Percentiles rank a stretch among this genome's conserved stretches.
Conservation (phyloP, 2,329 filamentous ascomycete genomes). For the Zymoseptoria pseudotritici region DNA sequence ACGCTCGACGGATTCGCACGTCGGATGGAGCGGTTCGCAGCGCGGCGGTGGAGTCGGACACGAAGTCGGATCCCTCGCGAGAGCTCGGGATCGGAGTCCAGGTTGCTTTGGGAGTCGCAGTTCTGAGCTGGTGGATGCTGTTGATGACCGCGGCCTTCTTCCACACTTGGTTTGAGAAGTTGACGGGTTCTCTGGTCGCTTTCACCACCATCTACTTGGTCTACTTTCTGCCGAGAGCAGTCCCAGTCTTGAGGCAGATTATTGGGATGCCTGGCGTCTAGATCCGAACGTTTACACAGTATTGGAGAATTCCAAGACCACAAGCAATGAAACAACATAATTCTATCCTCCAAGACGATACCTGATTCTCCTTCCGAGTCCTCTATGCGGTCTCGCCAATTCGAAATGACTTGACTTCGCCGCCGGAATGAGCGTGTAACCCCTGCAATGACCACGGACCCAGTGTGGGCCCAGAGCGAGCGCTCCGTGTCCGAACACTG, state of each 20-base stretch:
- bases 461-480: not conserved
- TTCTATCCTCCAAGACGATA: not conserved
- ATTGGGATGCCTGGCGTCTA: conserved; percentile 41
- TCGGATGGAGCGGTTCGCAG: conserved; percentile 53
- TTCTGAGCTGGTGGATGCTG: conserved; percentile 85
- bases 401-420: not conserved
- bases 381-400: not conserved
- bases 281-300: conserved; percentile 1
- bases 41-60: conserved; percentile 36
- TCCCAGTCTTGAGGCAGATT: conserved; percentile 35
- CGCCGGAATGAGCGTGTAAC: not conserved
- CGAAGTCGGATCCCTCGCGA: conserved; percentile 31
- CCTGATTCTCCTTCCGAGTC: no score
- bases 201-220: conserved; percentile 39
- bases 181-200: conserved; percentile 44
- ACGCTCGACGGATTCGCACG: conserved; percentile 61
- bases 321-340: not conserved
- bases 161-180: conserved; percentile 97
- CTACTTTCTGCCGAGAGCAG: conserved; percentile 42
- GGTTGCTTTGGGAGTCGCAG: conserved; percentile 51
- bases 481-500: not conserved
- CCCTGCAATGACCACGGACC: not conserved
- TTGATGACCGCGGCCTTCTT: conserved; percentile 98
- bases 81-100: conserved; percentile 45
- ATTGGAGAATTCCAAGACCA: not conserved